A percentile compares a stretch with the other conserved stretches of the same genome.
phyloP scores from a whole-genome alignment of 495 filamentous ascomycete genomes.

The Niebla homalea region DNA sequence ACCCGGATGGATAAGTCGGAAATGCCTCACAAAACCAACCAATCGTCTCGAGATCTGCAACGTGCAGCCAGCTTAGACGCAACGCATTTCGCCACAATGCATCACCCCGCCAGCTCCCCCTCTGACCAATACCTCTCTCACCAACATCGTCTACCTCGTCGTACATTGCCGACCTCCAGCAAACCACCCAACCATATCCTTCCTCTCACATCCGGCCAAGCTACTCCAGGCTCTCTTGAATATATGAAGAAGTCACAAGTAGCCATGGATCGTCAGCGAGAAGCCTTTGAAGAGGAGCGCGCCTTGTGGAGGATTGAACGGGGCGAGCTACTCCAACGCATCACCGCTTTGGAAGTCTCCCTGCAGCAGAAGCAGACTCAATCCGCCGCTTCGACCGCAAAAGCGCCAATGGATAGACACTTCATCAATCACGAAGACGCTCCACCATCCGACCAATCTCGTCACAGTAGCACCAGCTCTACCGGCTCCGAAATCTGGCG shows the following conservation, averaged over 20 bases:
- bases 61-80: no score
- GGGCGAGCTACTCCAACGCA: constrained; percentile 8
- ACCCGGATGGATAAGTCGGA: no score
- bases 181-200: no score
- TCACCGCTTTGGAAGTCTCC: constrained; percentile 8
- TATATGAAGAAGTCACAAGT: constrained; percentile 13
- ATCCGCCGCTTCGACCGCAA: neutral
- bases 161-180: neutral
- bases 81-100: no score
- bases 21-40: no score
- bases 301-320: constrained; percentile 14
- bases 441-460: neutral
- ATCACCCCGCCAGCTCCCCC: no score
- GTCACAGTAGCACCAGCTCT: neutral
- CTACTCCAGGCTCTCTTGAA: constrained; percentile 1
- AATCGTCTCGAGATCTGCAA: no score
- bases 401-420: no score
- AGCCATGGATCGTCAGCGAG: constrained; percentile 13
- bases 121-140: neutral
- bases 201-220: no score
- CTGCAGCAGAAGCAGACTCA: constrained; percentile 3
- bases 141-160: constrained; percentile 5
- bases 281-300: constrained; percentile 11
- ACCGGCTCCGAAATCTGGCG: constrained; percentile 10
- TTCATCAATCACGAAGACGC: neutral